A percentile compares a stretch with the other conserved stretches of the same genome.
Evolutionary conservation across 2,329 filamentous ascomycete species (phyloP).

Genomic region (Mollisia scopiformis): DNA sequence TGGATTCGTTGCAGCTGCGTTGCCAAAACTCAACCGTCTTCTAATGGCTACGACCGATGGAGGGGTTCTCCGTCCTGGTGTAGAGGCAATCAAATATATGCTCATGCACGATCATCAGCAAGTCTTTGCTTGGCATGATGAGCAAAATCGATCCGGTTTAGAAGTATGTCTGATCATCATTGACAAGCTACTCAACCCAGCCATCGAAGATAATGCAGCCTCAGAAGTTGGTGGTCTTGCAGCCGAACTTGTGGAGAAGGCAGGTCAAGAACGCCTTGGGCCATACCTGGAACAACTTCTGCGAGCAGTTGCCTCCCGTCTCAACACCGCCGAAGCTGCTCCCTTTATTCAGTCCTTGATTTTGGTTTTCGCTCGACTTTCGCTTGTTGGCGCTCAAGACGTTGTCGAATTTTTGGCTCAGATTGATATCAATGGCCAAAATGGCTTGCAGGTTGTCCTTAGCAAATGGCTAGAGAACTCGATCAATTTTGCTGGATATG

Average conservation of each 20-base stretch:
- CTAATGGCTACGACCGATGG: conserved; percentile 85
- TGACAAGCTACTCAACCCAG: conserved; percentile 81
- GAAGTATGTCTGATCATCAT: conserved; percentile 91
- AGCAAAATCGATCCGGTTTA: conserved; percentile 77
- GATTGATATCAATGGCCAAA: conserved; percentile 78
- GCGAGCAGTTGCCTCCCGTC: conserved; percentile 81
- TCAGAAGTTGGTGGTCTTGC: conserved; percentile 96
- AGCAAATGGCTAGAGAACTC: conserved; percentile 98
- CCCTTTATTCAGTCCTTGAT: conserved; percentile 96
- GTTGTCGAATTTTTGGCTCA: conserved; percentile 90
- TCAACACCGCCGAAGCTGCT: conserved; percentile 81
- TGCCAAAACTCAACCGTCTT: conserved; percentile 85
- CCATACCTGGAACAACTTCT: conserved; percentile 89
- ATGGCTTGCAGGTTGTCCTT: conserved; percentile 85
- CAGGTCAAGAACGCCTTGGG: conserved; percentile 86
- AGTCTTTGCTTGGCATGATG: conserved; percentile 84
- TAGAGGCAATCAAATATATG: conserved; percentile 85
- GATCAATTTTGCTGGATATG: conserved; percentile 95
- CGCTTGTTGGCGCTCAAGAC: conserved; percentile 81
- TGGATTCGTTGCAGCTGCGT: conserved; percentile 81
- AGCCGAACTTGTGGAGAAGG: conserved; percentile 93
- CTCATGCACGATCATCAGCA: conserved; percentile 88
- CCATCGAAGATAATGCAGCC: conserved; percentile 89
- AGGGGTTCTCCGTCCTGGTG: conserved; percentile 84
- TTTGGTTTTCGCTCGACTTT: conserved; percentile 89